phyloP scores from a whole-genome alignment of 352 stramenopile genomes.

The Phytophthora kernoviae region DNA sequence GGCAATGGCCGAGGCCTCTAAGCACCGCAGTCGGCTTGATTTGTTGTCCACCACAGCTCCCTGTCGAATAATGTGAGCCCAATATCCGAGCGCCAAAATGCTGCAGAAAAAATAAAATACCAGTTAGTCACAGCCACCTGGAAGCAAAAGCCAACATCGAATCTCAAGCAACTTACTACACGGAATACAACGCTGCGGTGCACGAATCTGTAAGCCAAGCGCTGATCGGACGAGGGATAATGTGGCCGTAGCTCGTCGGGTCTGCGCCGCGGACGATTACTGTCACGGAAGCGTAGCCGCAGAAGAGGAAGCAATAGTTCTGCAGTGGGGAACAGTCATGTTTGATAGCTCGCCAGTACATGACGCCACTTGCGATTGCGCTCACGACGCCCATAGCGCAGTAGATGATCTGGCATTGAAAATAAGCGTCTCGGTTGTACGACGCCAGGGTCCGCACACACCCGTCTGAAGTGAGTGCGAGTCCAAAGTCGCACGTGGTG shows the following conservation, averaged over 20 bases:
- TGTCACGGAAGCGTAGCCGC: conserved; percentile 36
- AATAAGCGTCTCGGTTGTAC: conserved; percentile 26
- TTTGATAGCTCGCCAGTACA: conserved; percentile 34
- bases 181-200: conserved; percentile 41
- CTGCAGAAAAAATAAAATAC: conserved; percentile 19
- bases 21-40: conserved; percentile 24
- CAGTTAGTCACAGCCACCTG: background rate
- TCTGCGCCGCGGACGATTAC: conserved; percentile 38
- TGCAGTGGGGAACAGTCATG: conserved; percentile 30
- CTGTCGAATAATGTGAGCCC: conserved; percentile 59
- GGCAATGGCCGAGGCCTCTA: conserved; percentile 30
- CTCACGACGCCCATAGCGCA: conserved; percentile 23
- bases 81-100: conserved; percentile 61
- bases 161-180: conserved; percentile 33
- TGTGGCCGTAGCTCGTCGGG: conserved; percentile 34
- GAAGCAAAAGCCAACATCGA: background rate
- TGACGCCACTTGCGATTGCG: conserved; percentile 16
- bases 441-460: conserved; percentile 28
- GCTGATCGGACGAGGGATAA: conserved; percentile 31
- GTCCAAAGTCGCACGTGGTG: conserved; percentile 32
- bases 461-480: conserved; percentile 24
- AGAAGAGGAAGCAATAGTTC: conserved; percentile 34
- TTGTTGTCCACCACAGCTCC: conserved; percentile 33
- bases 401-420: conserved; percentile 33
- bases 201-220: conserved; percentile 38